Percentiles rank a stretch among this genome's conserved stretches.
These are phyloP conservation scores for Geotrichum europaeum DNA, from an alignment of 1,139 yeast species.

Conservation along the genomic window DNA sequence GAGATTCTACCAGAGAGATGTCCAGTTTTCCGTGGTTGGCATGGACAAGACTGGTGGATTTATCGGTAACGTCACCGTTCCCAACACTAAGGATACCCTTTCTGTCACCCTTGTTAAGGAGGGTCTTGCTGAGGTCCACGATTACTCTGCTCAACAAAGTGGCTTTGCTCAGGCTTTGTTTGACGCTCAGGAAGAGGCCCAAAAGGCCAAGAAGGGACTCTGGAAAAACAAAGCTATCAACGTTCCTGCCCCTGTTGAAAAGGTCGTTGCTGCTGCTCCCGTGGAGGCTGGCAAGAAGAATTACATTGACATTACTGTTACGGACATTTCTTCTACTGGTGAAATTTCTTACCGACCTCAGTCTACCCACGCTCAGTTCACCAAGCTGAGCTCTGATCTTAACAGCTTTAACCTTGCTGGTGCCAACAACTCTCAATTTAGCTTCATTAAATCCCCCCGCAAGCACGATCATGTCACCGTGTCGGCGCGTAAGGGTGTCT, in stretches of 20 bases:
- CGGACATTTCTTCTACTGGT: slow-evolving; percentile 50
- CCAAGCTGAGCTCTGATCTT: slow-evolving; percentile 36
- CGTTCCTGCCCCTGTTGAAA: slow-evolving; percentile 30
- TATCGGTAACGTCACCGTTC: slow-evolving; percentile 61
- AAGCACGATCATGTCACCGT: slow-evolving; percentile 59
- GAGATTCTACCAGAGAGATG: slow-evolving; percentile 63
- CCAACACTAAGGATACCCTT: slow-evolving; percentile 49
- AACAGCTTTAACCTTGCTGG: slow-evolving; percentile 36
- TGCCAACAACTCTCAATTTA: slow-evolving; percentile 34
- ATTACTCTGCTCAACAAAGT: slow-evolving; percentile 55
- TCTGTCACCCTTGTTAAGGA: slow-evolving; percentile 55
- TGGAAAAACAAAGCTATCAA: slow-evolving; percentile 47
- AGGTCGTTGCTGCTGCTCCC: slow-evolving; percentile 16
- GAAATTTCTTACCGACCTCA: slow-evolving; percentile 47
- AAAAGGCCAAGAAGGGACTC: slow-evolving; percentile 49
- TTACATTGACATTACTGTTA: slow-evolving; percentile 58
- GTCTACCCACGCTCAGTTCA: slow-evolving; percentile 22
- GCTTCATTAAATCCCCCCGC: slow-evolving; percentile 39
- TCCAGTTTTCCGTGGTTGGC: slow-evolving; percentile 60
- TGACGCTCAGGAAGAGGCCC: slow-evolving; percentile 62
- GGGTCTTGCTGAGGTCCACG: slow-evolving; percentile 65
- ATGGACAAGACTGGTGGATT: slow-evolving; percentile 78
- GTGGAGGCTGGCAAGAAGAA: slow-evolving; percentile 27
- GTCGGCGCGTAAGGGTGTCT: slow-evolving; percentile 49
- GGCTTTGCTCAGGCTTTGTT: slow-evolving; percentile 48